Evolutionary conservation across 2,329 filamentous ascomycete species (phyloP).

Genomic region (Fusarium paranaense): DNA sequence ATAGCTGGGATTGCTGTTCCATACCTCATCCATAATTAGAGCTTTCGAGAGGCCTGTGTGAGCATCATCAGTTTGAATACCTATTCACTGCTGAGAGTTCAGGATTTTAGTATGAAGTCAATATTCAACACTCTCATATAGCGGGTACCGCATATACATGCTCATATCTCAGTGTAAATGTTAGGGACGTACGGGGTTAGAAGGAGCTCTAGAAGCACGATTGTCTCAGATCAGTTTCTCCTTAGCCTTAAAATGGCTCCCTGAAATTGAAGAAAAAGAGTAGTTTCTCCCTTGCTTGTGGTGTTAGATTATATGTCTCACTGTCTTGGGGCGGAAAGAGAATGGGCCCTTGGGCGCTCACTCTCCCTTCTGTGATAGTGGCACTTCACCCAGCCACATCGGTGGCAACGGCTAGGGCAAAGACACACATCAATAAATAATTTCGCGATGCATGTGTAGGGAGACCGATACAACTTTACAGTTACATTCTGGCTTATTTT

Average conservation of each 20-base stretch:
- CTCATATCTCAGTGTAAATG: neutral
- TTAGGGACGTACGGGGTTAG: neutral
- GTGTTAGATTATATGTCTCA: neutral
- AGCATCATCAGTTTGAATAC: neutral
- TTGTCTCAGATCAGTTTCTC: neutral
- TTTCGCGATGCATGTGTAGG: neutral
- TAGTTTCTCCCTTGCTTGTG: neutral
- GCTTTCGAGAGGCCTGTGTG: neutral
- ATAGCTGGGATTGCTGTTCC: neutral
- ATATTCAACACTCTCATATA: neutral
- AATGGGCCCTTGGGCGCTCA: neutral
- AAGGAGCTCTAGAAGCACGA: neutral
- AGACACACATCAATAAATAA: neutral
- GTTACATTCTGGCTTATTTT: neutral
- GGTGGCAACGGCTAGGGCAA: neutral
- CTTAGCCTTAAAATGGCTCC: neutral
- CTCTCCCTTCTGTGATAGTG: neutral
- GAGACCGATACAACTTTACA: neutral
- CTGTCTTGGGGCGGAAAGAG: neutral
- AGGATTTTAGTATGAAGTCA: neutral
- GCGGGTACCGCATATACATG: neutral
- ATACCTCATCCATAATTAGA: neutral
- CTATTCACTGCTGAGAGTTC: neutral
- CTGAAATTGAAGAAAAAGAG: neutral
- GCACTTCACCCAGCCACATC: neutral